These are phyloP conservation scores for Gossypium armourianum DNA, from an alignment of 441 rosid genomes.

Conservation along the genomic window DNA sequence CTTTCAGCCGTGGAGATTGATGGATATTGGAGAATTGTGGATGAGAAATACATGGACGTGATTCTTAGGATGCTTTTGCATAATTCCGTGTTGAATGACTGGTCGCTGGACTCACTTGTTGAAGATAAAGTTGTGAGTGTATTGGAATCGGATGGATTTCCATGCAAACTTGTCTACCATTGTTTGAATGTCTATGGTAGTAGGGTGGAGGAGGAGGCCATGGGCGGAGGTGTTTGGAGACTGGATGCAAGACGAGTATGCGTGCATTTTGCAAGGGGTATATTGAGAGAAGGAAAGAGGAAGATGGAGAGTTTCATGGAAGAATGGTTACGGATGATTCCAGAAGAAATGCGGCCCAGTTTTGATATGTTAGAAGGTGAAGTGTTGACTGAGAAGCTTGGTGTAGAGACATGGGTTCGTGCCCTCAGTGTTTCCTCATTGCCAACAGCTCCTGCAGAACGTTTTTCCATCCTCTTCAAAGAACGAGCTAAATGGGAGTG, in stretches of 20 bases:
- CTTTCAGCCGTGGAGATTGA: slow-evolving; percentile 70
- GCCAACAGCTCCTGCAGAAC: slow-evolving; percentile 60
- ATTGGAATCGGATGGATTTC: slow-evolving; percentile 60
- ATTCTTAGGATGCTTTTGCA: slow-evolving; percentile 56
- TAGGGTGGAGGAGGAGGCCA: slow-evolving; percentile 29
- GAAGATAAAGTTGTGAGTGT: slow-evolving; percentile 48
- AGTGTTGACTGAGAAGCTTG: slow-evolving; percentile 64
- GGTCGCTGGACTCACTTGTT: slow-evolving; percentile 45
- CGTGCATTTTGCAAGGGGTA: slow-evolving; percentile 57
- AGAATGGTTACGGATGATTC: slow-evolving; percentile 56
- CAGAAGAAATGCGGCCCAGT: slow-evolving; percentile 50
- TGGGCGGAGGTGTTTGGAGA: slow-evolving; percentile 35
- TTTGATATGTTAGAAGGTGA: slow-evolving; percentile 79
- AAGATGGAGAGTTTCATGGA: slow-evolving; percentile 54
- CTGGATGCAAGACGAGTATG: slow-evolving; percentile 57
- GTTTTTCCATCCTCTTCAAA: slow-evolving; percentile 52
- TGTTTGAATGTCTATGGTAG: slow-evolving; percentile 51
- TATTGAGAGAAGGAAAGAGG: slow-evolving; percentile 48
- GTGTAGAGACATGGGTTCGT: slow-evolving; percentile 59
- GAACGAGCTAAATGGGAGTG: slow-evolving; percentile 72
- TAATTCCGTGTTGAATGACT: slow-evolving; percentile 53
- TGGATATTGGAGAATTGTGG: slow-evolving; percentile 74
- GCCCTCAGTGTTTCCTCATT: slow-evolving; percentile 52
- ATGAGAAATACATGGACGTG: slow-evolving; percentile 49
- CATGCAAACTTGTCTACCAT: slow-evolving; percentile 40